phyloP scores from a whole-genome alignment of 768 basidiomycete species.

The Hygrophorus pudorinus region DNA sequence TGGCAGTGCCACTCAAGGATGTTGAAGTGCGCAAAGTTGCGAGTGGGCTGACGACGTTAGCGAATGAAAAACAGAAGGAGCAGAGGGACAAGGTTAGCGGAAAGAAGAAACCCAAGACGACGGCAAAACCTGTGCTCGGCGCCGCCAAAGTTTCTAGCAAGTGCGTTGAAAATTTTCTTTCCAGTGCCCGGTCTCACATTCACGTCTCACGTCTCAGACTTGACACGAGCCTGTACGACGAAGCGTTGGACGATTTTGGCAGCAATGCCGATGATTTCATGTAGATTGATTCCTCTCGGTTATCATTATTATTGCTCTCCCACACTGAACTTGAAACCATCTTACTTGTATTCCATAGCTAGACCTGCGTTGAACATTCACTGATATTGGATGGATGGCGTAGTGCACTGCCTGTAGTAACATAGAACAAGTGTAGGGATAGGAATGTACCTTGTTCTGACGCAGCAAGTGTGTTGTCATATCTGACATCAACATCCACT shows the following conservation, averaged over 20 bases:
- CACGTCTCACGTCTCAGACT: conserved; percentile 36
- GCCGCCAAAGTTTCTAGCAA: conserved; percentile 56
- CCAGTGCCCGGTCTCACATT: conserved; percentile 1
- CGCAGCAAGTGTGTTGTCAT: background rate
- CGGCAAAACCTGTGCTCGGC: conserved; percentile 68
- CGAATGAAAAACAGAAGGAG: conserved; percentile 94
- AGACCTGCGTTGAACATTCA: background rate
- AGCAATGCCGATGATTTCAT: conserved; percentile 77
- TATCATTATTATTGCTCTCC: conserved; percentile 83
- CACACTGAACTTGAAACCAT: conserved; percentile 23
- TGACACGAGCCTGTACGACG: conserved; percentile 78
- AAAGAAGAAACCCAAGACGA: conserved; percentile 78
- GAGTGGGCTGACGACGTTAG: conserved; percentile 71
- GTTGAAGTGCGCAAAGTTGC: conserved; percentile 89
- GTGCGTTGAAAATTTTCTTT: conserved; percentile 26
- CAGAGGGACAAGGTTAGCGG: conserved; percentile 76
- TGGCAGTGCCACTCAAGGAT: conserved; percentile 74
- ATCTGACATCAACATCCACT: background rate
- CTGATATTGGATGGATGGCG: background rate
- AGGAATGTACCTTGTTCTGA: no score
- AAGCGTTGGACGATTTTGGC: conserved; percentile 85
- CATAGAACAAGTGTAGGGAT: no score
- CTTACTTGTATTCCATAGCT: background rate
- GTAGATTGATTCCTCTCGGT: conserved; percentile 45
- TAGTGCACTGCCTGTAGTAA: background rate